These are phyloP conservation scores for Erysimum cheiri DNA, from an alignment of 441 rosid genomes.

Conservation along the genomic window DNA sequence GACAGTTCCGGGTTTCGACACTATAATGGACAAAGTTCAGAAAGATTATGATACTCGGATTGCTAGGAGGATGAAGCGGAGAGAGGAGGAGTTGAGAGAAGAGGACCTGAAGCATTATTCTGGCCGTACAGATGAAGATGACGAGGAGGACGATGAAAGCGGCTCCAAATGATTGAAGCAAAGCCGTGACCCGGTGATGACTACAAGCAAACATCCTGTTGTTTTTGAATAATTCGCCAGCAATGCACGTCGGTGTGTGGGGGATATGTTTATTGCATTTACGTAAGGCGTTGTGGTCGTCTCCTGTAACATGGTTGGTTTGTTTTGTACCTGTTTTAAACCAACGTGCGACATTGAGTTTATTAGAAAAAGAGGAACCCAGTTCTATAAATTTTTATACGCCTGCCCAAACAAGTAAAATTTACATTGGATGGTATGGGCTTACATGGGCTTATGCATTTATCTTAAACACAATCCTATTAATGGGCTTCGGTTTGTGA, in stretches of 20 bases:
- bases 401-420: too few species aligned
- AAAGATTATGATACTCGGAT: conserved; percentile 49
- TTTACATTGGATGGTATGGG: not conserved
- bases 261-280: conserved; percentile 22
- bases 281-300: conserved; percentile 13
- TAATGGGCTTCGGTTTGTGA: not conserved
- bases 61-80: conserved; percentile 48
- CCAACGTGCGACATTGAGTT: conserved; percentile 22
- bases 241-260: conserved; percentile 6
- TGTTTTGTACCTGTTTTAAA: conserved; percentile 6
- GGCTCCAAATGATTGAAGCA: conserved; percentile 32
- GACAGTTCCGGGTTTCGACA: conserved; percentile 65
- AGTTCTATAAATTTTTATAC: not conserved
- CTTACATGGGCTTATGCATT: not conserved
- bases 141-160: conserved; percentile 33
- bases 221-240: conserved; percentile 8
- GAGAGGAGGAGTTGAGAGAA: conserved; percentile 51
- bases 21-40: conserved; percentile 59
- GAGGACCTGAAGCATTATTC: conserved; percentile 20
- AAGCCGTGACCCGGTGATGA: conserved; percentile 8
- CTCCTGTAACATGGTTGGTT: conserved; percentile 8
- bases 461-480: not conserved
- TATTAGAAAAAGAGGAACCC: not conserved
- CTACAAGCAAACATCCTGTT: conserved; percentile 26
- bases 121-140: conserved; percentile 35